Percentiles rank a stretch among this genome's conserved stretches.
phyloP scores from a whole-genome alignment of 225 moss, liverwort and hornwort genomes.

The Anthoceros angustus region DNA sequence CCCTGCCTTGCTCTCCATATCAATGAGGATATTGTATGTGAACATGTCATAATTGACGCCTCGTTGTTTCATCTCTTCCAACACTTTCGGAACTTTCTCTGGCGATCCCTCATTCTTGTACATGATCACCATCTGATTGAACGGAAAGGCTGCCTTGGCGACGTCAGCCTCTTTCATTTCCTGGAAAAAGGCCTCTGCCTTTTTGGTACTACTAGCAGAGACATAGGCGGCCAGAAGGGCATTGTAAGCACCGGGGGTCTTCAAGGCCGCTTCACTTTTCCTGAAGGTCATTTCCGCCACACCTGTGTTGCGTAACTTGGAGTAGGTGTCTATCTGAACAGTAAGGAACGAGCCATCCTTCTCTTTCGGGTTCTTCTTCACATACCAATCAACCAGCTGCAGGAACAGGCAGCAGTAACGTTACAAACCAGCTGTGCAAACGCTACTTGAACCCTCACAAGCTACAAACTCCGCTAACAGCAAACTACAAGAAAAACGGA shows the following conservation, averaged over 20 bases:
- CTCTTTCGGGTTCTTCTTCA: conserved; percentile 20
- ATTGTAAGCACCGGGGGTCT: conserved; percentile 37
- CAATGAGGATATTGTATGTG: conserved; percentile 74
- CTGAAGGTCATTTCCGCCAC: conserved; percentile 30
- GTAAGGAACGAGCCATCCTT: conserved; percentile 26
- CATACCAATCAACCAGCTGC: conserved; percentile 45
- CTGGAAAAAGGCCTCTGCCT: conserved; percentile 32
- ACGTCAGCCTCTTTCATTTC: conserved; percentile 27
- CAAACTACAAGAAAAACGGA: background rate
- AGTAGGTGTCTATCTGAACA: conserved; percentile 39
- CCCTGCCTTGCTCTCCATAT: conserved; percentile 30
- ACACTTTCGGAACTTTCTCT: conserved; percentile 25
- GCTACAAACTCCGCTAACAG: background rate
- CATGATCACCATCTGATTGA: conserved; percentile 52
- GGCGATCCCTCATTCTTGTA: conserved; percentile 32
- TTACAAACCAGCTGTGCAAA: background rate
- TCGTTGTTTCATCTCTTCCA: conserved; percentile 31
- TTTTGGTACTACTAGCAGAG: conserved; percentile 24
- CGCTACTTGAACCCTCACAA: background rate
- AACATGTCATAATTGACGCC: conserved; percentile 43
- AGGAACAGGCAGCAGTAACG: conserved; percentile 7
- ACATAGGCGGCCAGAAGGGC: conserved; percentile 32
- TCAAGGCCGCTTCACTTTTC: conserved; percentile 27
- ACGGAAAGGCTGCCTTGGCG: conserved; percentile 42
- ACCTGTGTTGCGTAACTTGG: conserved; percentile 23